Evolutionary conservation across 2,329 filamentous ascomycete genomes (phyloP).

Genomic region (Emydomyces testavorans): DNA sequence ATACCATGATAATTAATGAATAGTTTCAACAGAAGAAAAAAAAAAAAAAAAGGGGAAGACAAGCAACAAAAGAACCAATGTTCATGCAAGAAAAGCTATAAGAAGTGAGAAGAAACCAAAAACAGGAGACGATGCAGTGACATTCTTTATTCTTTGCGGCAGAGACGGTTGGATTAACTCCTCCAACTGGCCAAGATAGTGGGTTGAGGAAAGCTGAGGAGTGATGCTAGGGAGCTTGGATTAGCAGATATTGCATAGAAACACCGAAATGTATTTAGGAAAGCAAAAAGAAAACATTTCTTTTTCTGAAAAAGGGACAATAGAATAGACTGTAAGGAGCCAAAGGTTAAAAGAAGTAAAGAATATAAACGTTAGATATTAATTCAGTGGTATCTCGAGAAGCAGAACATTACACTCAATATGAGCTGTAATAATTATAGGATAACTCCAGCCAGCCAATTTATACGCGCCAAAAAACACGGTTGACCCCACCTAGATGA

Average conservation of each 20-base stretch:
- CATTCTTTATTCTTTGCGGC: no score
- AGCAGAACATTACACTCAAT: neutral
- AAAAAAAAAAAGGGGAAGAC: neutral
- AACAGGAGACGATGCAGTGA: no score
- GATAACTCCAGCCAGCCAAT: neutral
- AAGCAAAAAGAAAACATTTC: neutral
- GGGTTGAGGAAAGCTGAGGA: no score
- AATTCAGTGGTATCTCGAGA: constrained; percentile 2
- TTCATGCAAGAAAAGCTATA: neutral
- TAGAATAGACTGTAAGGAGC: no score
- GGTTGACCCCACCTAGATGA: neutral
- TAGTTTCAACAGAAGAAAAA: neutral
- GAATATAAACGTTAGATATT: neutral
- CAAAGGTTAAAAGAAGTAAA: neutral
- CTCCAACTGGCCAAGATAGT: no score
- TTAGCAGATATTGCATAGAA: no score
- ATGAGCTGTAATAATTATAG: neutral
- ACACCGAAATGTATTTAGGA: neutral
- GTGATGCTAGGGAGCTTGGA: no score
- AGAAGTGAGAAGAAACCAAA: neutral
- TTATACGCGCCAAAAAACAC: neutral
- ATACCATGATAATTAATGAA: neutral
- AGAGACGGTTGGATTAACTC: neutral
- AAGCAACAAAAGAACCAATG: neutral
- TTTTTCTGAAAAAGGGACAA: no score